Base-by-base conservation (phyloP, 768 basidiomycete genomes). In the Termitomyces sp. region DNA sequence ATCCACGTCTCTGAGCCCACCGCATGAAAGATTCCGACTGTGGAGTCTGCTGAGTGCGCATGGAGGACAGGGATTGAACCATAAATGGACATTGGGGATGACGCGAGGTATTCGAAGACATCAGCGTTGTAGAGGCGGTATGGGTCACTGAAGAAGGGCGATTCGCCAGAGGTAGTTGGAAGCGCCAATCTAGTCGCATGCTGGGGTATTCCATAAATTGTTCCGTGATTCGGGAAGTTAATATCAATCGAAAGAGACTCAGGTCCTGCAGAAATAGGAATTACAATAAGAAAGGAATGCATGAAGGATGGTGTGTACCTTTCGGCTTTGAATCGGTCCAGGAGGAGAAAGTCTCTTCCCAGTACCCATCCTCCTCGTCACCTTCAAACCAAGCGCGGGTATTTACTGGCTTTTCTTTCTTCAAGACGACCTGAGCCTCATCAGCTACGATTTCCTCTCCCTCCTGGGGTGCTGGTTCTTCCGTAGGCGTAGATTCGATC, bases 291-390 rank as follows among this genome's bases (percentile, higher is more conserved):
- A n/a, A n/a, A 31, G 39, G 3, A 12, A 15, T 55, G 20, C 39
- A 6, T 31, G 29, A 18, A 29, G 6, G 36, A 46, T 31, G 6
- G 29, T 15, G 61, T 66, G 57, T 64, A 95, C 96, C 96, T 77
- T 97, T 98, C 0, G 96, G 96, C 71, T 98, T 99, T 1, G 85
- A 79, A 69, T 99, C 97, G 0, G 87, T 93, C 88, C 93, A 95
- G 5, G 87, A 81, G 24, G 74, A 81, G 71, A 90, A 99, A 0
- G 75, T 82, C 72, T 99, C 97, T 59, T 95, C 92, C 88, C 93
- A 99, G 68, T 81, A 88, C 28, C 78, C 92, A 60, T 91, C 88
- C 65, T 96, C 90, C 18, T 74, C 73, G 12, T 90, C 87, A 13
- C 93, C 92, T 68, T 96, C 95, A 59, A 97, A 97, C 94, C 92